Evolutionary conservation across 805 yeast species (phyloP), one percentile per base, ranked within the genome.

Genomic region (Candida tallmaniae): DNA sequence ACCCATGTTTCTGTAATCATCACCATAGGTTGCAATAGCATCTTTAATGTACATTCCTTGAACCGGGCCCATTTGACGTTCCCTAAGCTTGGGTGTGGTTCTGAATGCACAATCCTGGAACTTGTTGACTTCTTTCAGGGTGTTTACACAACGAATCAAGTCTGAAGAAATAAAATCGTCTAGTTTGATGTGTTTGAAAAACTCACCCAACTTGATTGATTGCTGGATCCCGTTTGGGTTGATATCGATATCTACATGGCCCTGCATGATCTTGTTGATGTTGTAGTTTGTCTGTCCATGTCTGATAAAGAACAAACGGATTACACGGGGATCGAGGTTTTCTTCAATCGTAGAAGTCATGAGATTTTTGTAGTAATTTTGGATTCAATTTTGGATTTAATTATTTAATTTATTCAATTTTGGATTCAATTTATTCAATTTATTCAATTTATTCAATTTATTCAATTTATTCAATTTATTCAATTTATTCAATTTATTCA

Each of bases 261-360:
- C 96, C 56, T 86, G 96, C 24, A 86, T 56, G 31, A 82, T 80
- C 56, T 77, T 80, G 34, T 70, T 52, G 24, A 69, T 67, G 51
- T 86, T 86, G 56, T 80, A 79, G 37, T 78, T 78, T 0, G 96
- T 86, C 53, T 83, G 93, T 1, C 95, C 96, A 48, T 86, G 96
- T 48, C 96, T 74, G 4, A 86, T 74, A 4, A 85, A 54, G 44
- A 81, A 80, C 3, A 83, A 47, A 17, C 83, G 61, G 2, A 75
- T 52, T 6, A 56, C 45, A 4, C 53, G 42, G 3, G 56, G 47
- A 42, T 69, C 67, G 2, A 47, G 45, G 45, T 71, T 73, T 25
- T 51, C 35, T 22, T 38, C 26, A 17, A 50, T 39, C 16, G 46
- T 52, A 17, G 44, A 34, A 6, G 55, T 50, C 55, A 50, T 50